phyloP scores from a whole-genome alignment of 352 stramenopile genomes.

The Phytophthora pinifolia region DNA sequence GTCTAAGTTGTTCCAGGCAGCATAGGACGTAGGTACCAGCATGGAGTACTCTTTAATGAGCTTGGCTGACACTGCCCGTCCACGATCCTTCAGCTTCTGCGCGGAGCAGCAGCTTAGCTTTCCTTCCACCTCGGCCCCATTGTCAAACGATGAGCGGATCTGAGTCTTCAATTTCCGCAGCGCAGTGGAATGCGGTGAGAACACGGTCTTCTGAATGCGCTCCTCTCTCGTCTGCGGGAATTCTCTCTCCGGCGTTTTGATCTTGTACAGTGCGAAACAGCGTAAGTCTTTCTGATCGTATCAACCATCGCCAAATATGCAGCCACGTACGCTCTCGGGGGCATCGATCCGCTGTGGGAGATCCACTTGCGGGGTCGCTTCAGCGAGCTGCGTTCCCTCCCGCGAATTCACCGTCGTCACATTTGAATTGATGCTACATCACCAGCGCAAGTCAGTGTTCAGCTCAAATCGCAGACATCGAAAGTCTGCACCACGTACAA shows the following conservation, averaged over 20 bases:
- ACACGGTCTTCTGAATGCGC: conserved; percentile 69
- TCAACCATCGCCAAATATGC: not conserved
- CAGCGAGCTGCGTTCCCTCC: conserved; percentile 77
- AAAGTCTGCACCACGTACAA: conserved; percentile 14
- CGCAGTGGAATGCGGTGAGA: conserved; percentile 62
- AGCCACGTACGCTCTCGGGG: conserved; percentile 47
- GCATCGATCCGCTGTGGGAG: conserved; percentile 77
- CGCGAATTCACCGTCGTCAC: conserved; percentile 52
- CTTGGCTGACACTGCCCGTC: conserved; percentile 65
- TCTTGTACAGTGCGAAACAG: conserved; percentile 33
- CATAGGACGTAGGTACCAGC: conserved; percentile 28
- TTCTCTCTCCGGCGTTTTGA: conserved; percentile 69
- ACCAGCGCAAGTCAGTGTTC: conserved; percentile 5
- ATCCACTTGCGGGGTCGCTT: conserved; percentile 74
- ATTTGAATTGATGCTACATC: conserved; percentile 51
- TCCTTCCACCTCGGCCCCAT: conserved; percentile 40
- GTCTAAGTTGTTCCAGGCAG: too few relatives aligned
- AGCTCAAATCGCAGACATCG: not conserved
- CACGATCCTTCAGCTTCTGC: conserved; percentile 62
- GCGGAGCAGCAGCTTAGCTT: conserved; percentile 63
- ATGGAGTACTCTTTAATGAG: conserved; percentile 83
- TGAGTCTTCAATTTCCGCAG: conserved; percentile 49
- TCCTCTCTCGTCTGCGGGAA: conserved; percentile 60
- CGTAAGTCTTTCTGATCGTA: not conserved
- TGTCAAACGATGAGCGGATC: conserved; percentile 50